These are phyloP conservation scores for Orbilia oligospora DNA, from an alignment of 2,329 filamentous ascomycete genomes.

Conservation along the genomic window DNA sequence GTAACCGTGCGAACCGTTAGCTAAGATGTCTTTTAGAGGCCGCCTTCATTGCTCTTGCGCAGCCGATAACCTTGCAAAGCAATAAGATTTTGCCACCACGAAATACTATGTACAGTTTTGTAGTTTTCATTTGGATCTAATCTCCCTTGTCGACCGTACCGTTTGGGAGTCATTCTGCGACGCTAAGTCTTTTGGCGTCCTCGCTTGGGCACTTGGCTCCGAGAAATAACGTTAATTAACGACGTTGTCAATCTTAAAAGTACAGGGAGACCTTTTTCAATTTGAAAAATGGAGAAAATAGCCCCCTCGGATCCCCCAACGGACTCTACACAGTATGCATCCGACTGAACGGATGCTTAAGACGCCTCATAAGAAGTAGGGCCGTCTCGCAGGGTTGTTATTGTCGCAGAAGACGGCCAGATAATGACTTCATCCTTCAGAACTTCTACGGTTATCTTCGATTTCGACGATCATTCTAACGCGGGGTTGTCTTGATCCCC, in stretches of 20 bases:
- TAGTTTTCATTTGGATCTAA: constrained; percentile 21
- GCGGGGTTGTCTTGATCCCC: constrained; percentile 45
- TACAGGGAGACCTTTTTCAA: constrained; percentile 14
- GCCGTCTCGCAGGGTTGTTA: constrained; percentile 10
- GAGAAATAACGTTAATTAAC: constrained; percentile 47
- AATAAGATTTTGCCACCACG: constrained; percentile 3
- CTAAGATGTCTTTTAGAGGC: constrained; percentile 35
- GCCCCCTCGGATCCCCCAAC: constrained; percentile 9
- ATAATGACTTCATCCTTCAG: background rate
- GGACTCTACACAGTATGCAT: constrained; percentile 1
- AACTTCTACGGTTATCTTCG: constrained; percentile 17
- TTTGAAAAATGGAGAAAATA: constrained; percentile 4
- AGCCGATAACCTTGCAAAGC: constrained; percentile 41
- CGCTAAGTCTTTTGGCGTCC: constrained; percentile 34
- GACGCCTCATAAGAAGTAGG: constrained; percentile 32
- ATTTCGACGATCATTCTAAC: constrained; percentile 19
- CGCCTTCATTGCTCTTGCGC: constrained; percentile 27
- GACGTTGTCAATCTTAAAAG: constrained; percentile 18
- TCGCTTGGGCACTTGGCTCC: constrained; percentile 35
- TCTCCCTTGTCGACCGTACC: constrained; percentile 36
- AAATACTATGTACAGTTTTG: constrained; percentile 4
- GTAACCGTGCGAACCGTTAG: constrained; percentile 58
- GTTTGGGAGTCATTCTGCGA: constrained; percentile 54
- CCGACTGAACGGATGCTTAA: constrained; percentile 42
- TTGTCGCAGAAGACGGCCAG: constrained; percentile 26